A percentile compares a stretch with the other conserved stretches of the same genome.
Evolutionary conservation across 306 rosid species (phyloP).

Genomic region (Vachellia collinsii): DNA sequence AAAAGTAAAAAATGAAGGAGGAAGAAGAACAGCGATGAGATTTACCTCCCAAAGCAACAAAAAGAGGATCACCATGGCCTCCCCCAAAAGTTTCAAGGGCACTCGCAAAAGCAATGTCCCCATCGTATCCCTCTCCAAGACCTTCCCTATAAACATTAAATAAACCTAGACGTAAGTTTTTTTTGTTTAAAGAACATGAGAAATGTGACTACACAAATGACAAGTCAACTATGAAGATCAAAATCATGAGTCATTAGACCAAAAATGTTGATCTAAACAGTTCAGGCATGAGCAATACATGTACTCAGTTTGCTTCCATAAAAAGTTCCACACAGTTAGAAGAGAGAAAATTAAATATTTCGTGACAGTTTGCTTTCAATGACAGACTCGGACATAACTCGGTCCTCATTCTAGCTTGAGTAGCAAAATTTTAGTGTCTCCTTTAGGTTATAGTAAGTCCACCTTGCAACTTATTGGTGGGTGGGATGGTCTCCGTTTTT

Average conservation of each 20-base stretch:
- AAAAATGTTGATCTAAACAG: constrained; percentile 25
- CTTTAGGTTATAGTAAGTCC: neutral
- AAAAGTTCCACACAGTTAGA: neutral
- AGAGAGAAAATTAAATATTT: constrained; percentile 12
- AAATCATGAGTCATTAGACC: constrained; percentile 21
- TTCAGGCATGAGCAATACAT: constrained; percentile 11
- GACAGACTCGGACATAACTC: neutral
- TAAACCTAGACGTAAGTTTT: constrained; percentile 14
- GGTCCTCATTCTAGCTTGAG: neutral
- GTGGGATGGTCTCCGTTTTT: neutral
- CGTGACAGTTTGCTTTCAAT: neutral
- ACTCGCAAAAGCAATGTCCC: constrained; percentile 84
- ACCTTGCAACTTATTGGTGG: neutral
- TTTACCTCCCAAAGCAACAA: constrained; percentile 93
- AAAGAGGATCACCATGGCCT: constrained; percentile 87
- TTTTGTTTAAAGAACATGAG: constrained; percentile 20
- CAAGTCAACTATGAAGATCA: constrained; percentile 1
- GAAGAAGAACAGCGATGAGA: constrained; percentile 10
- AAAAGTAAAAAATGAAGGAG: constrained; percentile 5
- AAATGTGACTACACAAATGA: neutral
- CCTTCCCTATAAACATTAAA: constrained; percentile 68
- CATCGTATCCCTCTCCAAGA: constrained; percentile 89
- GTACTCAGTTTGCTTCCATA: neutral
- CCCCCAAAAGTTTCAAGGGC: constrained; percentile 93
- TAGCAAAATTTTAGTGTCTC: neutral